Evolutionary conservation across 495 filamentous ascomycete genomes (phyloP).

Genomic region (Aspergillus indologenus): DNA sequence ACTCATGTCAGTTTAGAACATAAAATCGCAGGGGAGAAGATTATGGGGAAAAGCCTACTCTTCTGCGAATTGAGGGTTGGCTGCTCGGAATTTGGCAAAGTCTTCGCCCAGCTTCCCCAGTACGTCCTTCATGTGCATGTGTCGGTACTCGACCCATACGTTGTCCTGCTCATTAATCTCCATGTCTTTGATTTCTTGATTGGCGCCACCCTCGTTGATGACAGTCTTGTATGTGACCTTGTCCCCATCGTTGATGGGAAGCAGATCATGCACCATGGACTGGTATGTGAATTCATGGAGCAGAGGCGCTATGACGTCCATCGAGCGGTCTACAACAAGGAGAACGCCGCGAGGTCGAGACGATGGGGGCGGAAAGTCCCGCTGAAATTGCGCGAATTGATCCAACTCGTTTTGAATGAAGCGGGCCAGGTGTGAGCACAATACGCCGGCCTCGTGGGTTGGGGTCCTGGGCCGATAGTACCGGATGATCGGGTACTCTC

Average conservation of each 20-base stretch:
- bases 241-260: constrained; percentile 82
- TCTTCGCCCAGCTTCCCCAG: constrained; percentile 90
- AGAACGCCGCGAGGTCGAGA: constrained; percentile 78
- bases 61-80: constrained; percentile 92
- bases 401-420: constrained; percentile 91
- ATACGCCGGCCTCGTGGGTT: constrained; percentile 79
- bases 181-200: constrained; percentile 81
- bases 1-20: constrained; percentile 8
- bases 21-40: not conserved
- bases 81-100: constrained; percentile 83
- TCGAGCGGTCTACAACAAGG: constrained; percentile 83
- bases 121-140: constrained; percentile 97
- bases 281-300: constrained; percentile 98
- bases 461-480: constrained; percentile 77
- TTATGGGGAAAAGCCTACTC: constrained; percentile 47
- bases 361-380: constrained; percentile 78
- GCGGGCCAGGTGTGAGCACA: constrained; percentile 84
- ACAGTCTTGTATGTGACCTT: constrained; percentile 81
- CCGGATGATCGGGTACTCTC: constrained; percentile 85
- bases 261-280: constrained; percentile 91
- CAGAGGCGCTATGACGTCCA: constrained; percentile 84
- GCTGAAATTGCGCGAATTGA: constrained; percentile 73
- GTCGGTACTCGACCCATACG: constrained; percentile 90
- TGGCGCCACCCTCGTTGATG: constrained; percentile 63
- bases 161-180: constrained; percentile 84